A percentile compares a stretch with the other conserved stretches of the same genome.
These are phyloP conservation scores for Suhomyces panamericanus DNA, from an alignment of 1,139 yeast genomes.

Conservation along the genomic window DNA sequence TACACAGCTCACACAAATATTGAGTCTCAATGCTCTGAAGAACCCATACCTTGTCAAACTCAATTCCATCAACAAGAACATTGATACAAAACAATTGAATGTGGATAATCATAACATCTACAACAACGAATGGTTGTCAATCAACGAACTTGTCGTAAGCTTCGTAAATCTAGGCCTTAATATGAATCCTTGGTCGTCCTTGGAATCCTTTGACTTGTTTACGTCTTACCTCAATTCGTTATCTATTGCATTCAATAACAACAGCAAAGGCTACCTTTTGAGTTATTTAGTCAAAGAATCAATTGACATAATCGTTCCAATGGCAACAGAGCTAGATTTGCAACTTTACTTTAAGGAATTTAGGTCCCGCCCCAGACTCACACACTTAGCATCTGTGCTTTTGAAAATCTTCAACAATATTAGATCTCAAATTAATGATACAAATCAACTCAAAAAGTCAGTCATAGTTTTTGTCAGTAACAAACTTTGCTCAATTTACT, in stretches of 20 bases:
- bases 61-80: constrained; percentile 5
- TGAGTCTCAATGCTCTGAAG: constrained; percentile 14
- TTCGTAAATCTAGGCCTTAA: constrained; percentile 56
- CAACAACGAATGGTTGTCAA: constrained; percentile 49
- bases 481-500: constrained; percentile 62
- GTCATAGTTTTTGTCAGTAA: constrained; percentile 58
- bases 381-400: constrained; percentile 57
- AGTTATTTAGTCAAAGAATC: constrained; percentile 45
- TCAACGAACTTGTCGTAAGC: constrained; percentile 49
- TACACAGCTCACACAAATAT: constrained; percentile 9
- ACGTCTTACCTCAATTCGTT: constrained; percentile 53
- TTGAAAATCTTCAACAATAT: constrained; percentile 64
- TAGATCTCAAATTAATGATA: constrained; percentile 56
- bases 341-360: constrained; percentile 44
- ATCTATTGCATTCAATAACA: constrained; percentile 59
- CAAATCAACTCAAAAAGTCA: constrained; percentile 47
- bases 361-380: constrained; percentile 48
- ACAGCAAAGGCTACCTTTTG: constrained; percentile 49
- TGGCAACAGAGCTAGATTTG: constrained; percentile 52
- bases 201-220: constrained; percentile 60
- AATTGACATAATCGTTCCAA: constrained; percentile 45
- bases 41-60: constrained; percentile 16
- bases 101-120: constrained; percentile 27
- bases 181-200: constrained; percentile 58
- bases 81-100: constrained; percentile 5